Base-by-base conservation (phyloP, 495 filamentous ascomycete genomes). In the Annulohypoxylon stygium region DNA sequence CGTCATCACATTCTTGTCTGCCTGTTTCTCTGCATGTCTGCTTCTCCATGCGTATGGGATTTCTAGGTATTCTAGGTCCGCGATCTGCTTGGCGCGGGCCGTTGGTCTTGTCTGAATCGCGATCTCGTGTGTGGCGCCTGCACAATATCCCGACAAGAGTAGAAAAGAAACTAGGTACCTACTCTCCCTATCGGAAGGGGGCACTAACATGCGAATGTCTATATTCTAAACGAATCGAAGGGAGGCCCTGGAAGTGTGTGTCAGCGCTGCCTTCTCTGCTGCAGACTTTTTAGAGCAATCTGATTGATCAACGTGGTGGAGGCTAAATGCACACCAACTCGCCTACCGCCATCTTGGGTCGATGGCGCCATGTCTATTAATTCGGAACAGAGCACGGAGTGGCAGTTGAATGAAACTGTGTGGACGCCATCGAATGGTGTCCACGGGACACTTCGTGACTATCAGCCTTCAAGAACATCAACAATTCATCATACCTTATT, bases 161-260 rank as follows among this genome's bases (percentile, higher is more conserved):
- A 75, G 68, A 74, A 69, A 25, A 61, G 62, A 26, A 58, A 68
- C 59, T 68, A 75, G 57, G 67, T 75, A 75, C 67, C 67, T 73
- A 76, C 74, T 74, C 30, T 67, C 54, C 69, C 71, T 75, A 70
- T 79, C 77, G 77, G 77, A 79, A 76, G 77, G 75, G 72, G 77
- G 57, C 70, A 68, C 75, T 72, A 72, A 76, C 65, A 74, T 65
- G 77, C 76, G 74, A 67, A 73, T 75, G 33, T 69, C 75, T 69
- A 72, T 71, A 65, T 60, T 57, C 53, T 75, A 65, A 65, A 43
- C 59, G 65, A 68, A 70, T 57, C 57, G 66, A 70, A 72, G 39
- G 60, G 61, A 65, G 41, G 25, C 57, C 71, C 70, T 77, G 48
- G 47, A 58, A 59, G 59, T 68, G 48, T 69, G 63, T 73, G 75